Evolutionary conservation across 805 yeast species (phyloP), one percentile per base, ranked within the genome.

Genomic region (Kodamaea hsintzibuensis): DNA sequence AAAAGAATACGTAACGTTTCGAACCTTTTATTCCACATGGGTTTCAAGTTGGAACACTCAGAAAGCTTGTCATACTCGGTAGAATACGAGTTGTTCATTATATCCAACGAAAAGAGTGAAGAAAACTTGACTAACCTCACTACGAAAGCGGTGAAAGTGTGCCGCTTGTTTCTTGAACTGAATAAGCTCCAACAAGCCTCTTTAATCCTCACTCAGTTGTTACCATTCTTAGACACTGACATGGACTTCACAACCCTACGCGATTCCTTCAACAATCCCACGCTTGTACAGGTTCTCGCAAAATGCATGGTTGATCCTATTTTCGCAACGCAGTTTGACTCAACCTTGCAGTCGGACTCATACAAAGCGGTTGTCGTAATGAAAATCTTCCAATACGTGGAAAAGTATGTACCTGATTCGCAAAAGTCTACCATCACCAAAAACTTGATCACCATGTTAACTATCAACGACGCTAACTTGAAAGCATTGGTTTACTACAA

Each of bases 1-100:
- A 80, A 77, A 56, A 62, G 85, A 53, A 62, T 79, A 6, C 67
- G 74, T 48, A 81, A 81, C 59, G 56, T 82, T 2, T 75, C 84
- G 2, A 80, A 78, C 56, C 48, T 82, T 10, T 63, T 74, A 6
- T 81, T 71, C 59, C 76, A 79, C 54, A 60, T 70, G 47, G 81
- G 79, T 0, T 16, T 46, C 30, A 25, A 18, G 14, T 12, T 18
- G 12, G 22, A 17, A 1, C 25, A 45, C 3, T 3, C 42, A 7
- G 5, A 27, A 10, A 10, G 38, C 12, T 18, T 50, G 7, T 17
- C 17, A 8, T 12, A n/a, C 4, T 45, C 46, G 27, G 22, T 50
- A 4, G 44, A 35, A 3, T 50, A 42, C 27, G 52, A 50, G 16
- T 14, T 50, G 17, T 42, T 27, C 13, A 19, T 43, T 35, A 25